Base-by-base conservation (phyloP, 2,329 filamentous ascomycete genomes). In the Ceratocystis cubensis region DNA sequence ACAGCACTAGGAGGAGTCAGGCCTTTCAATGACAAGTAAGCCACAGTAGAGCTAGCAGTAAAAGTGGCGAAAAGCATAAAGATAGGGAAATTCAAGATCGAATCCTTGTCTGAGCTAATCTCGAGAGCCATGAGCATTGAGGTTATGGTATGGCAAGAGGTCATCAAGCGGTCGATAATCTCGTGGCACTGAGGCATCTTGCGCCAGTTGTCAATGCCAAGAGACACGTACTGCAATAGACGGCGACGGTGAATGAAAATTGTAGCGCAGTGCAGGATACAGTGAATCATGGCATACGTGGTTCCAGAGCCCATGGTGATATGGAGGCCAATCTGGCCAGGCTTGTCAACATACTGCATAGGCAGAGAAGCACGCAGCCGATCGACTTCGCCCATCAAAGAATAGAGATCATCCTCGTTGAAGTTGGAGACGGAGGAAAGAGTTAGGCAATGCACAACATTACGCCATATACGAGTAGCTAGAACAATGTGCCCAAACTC, bases 11-110 rank as follows among this genome's bases (percentile, higher is more conserved):
- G 74, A 0, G 82, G 82, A 0, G 82, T 82, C 6, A 85, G 73
- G 8, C 82, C 82, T 75, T 84, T 85, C 59, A 85, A 78, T n/a
- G 82, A 83, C 37, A 85, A 77, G 73, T 84, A 85, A 13, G 83
- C 83, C 1, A 84, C 80, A 0, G 83, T 85, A 1, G 82, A 82
- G 69, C 82, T 82, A 1, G 82, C 81, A 0, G 82, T 84, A 69
- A 85, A 85, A 63, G 82, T 80, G 0, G 82, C 82, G 72, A 85
- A 85, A 13, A 85, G 76, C 83, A 85, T 85, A 69, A 84, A 83
- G 65, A 85, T 82, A 46, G 83, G 83, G 74, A 84, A 83, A 73
- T 80, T 84, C n/a, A 81, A 76, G n/a, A 80, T 77, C 28, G 78
- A 76, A 65, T 84, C 81, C 75, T 84, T 84, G 64, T 85, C 82